These are phyloP conservation scores for Lachnellula arida DNA, from an alignment of 2,329 filamentous ascomycete genomes.

Conservation along the genomic window DNA sequence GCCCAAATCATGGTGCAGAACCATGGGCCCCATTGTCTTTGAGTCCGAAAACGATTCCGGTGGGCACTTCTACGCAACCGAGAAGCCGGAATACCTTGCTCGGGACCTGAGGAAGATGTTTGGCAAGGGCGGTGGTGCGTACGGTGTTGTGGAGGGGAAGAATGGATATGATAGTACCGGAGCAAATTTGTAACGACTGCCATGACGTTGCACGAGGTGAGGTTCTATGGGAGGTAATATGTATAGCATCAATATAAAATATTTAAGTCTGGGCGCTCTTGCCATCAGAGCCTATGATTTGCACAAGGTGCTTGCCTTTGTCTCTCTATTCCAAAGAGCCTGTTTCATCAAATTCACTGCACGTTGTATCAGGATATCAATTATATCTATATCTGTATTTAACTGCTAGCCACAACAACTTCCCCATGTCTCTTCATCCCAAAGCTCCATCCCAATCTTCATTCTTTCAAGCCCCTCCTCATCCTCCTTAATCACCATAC, in stretches of 20 bases:
- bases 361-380: no score
- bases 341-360: neutral
- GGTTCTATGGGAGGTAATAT: neutral
- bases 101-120: conserved; percentile 56
- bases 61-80: conserved; percentile 59
- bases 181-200: conserved; percentile 14
- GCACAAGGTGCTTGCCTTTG: neutral
- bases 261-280: neutral
- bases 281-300: neutral
- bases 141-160: conserved; percentile 27
- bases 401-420: no score
- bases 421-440: no score
- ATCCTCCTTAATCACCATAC: no score
- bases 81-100: conserved; percentile 49
- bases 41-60: conserved; percentile 36
- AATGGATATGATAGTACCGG: conserved; percentile 24
- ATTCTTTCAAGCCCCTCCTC: no score
- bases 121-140: conserved; percentile 44
- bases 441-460: no score
- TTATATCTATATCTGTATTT: no score
- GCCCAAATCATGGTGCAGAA: conserved; percentile 52
- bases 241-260: no score
- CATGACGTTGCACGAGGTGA: neutral
- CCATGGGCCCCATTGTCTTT: conserved; percentile 56
- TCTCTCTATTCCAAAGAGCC: neutral